These are phyloP conservation scores for Globomyces pollinis-pini DNA, from an alignment of 192 early-diverging fungal genomes.

Conservation along the genomic window DNA sequence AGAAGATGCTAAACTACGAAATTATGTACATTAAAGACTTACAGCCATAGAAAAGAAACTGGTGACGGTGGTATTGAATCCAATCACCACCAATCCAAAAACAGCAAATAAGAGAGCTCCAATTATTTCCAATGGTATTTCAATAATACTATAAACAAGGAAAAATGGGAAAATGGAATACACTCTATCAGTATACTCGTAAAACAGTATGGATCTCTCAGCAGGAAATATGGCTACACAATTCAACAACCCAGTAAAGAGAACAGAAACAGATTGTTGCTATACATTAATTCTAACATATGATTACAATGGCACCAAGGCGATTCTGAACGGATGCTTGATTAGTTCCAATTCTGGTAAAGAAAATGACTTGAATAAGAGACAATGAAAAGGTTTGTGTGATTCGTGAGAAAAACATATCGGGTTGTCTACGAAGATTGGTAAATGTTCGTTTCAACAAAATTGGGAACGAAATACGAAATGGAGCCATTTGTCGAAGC, in stretches of 20 bases:
- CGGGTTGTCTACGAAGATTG: conserved; percentile 27
- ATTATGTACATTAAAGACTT: too few relatives aligned
- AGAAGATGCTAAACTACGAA: conserved; percentile 18
- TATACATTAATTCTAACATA: too few relatives aligned
- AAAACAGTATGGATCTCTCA: conserved; percentile 23
- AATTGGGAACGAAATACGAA: conserved; percentile 17
- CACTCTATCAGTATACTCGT: conserved; percentile 31
- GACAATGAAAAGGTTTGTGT: conserved; percentile 29
- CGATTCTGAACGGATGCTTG: conserved; percentile 1
- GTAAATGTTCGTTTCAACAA: conserved; percentile 21
- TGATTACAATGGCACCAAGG: too few relatives aligned
- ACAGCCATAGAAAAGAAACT: conserved; percentile 21
- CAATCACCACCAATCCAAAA: conserved; percentile 14
- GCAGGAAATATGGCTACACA: conserved; percentile 32
- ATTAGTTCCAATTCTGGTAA: conserved; percentile 12
- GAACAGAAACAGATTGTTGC: conserved; percentile 33
- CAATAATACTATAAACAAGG: conserved; percentile 15
- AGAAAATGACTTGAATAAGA: conserved; percentile 30
- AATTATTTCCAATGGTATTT: conserved; percentile 15
- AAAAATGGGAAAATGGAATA: conserved; percentile 32
- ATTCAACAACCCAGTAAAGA: conserved; percentile 39
- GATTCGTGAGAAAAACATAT: conserved; percentile 22
- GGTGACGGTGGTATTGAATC: conserved; percentile 13
- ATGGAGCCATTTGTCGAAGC: conserved; percentile 7
- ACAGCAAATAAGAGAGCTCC: conserved; percentile 18